Base-by-base conservation (phyloP, 73 alveolate species). In the Paramecium sexaurelia region DNA sequence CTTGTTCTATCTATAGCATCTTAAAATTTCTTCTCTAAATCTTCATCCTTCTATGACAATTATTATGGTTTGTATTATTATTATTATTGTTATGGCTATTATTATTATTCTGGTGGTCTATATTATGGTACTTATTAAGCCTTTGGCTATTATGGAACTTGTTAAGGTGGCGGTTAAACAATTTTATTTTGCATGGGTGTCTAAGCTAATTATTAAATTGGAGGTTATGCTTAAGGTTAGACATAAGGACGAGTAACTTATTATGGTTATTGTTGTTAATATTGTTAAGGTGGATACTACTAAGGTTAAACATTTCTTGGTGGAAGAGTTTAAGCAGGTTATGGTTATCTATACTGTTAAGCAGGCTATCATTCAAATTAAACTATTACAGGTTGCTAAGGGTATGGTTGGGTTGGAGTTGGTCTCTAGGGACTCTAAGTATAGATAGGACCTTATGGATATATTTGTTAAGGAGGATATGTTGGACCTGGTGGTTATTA, bases 1-100 rank as follows among this genome's bases (percentile, higher is more conserved):
- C 68, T 26, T 11, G 88, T 75, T 75, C 88, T 75, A 40, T 35
- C 61, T 0, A 75, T 75, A 8, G 88, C 88, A 24, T 75, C 88
- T 75, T 75, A 36, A 40, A 75, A 75, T 37, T 75, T 75, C 22
- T 39, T 75, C 19, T 75, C 88, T 40, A 75, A 75, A 75, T 75
- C 88, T 20, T 75, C 88, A 36, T 75, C 88, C 8, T 75, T 35
- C 13, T 75, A 20, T 40, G 75, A 56, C 19, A 56, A 24, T 2
- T 56, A 56, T 56, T 56, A 56, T 56, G 75, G 75, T 56, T 56
- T 56, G 40, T 56, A 56, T 56, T 56, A 56, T 56, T 20, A 27
- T 56, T 68, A 2, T 27, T 35, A 68, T n/a, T n/a, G n/a, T 68
- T 56, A 43, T 43, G 56, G 56, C 20, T 39, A 39, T 39, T 39